These are phyloP conservation scores for Cicer arietinum DNA, from an alignment of 306 rosid genomes.

Conservation along the genomic window DNA sequence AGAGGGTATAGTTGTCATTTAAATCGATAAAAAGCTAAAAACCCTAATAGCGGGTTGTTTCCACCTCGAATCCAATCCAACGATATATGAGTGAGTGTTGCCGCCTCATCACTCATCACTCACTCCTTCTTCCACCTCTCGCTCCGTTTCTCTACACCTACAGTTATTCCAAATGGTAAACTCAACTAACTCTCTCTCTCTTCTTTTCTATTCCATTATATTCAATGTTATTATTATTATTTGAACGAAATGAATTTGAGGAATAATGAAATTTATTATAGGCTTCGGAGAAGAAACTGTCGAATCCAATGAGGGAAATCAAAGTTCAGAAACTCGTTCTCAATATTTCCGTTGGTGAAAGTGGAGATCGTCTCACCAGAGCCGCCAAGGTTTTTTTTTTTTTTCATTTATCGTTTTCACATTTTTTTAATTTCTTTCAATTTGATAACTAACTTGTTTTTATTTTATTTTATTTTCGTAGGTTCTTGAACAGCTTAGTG, in stretches of 20 bases:
- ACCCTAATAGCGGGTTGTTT: too few relatives aligned
- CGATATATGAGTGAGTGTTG: neutral
- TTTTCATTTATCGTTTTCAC: neutral
- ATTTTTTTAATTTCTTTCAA: neutral
- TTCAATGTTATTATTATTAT: neutral
- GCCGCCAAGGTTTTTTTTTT: conserved; percentile 63
- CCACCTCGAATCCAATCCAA: too few relatives aligned
- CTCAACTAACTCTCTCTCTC: neutral
- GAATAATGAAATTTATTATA: conserved; percentile 17
- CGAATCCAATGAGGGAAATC: conserved; percentile 84
- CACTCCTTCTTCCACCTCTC: neutral
- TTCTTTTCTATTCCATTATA: neutral
- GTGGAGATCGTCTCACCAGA: conserved; percentile 84
- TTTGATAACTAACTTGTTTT: neutral
- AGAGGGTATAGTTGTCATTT: too few relatives aligned
- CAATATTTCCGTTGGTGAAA: conserved; percentile 83
- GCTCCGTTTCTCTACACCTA: neutral
- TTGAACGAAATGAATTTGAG: neutral
- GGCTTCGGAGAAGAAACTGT: conserved; percentile 79
- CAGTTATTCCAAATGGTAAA: conserved; percentile 11
- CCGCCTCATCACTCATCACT: neutral
- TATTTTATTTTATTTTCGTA: neutral
- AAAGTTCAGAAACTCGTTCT: conserved; percentile 83
- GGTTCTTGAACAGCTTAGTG: conserved; percentile 86
- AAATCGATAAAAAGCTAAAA: too few relatives aligned